Conservation (phyloP, 139 green algal genomes). For the Closterium sp. region DNA sequence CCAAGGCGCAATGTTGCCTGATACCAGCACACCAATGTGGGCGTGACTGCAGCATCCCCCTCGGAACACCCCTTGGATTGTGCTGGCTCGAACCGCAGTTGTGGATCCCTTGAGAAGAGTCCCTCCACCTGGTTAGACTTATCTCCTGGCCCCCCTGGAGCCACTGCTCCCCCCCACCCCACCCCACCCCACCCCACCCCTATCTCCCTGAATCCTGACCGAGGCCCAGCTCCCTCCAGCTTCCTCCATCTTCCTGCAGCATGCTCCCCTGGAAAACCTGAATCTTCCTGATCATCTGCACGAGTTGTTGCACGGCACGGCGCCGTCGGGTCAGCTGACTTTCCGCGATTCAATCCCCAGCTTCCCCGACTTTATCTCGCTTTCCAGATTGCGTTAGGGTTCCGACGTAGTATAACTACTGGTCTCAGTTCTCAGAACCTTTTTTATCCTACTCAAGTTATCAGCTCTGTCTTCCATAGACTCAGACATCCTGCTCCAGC, state of each 20-base stretch:
- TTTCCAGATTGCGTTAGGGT: not conserved
- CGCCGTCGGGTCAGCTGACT: not conserved
- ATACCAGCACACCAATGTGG: not conserved
- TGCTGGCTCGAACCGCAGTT: not conserved
- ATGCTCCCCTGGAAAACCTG: not conserved
- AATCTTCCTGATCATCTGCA: not conserved
- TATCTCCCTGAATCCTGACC: not conserved
- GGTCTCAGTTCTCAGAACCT: not conserved
- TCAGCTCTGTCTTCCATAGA: not conserved
- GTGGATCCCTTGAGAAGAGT: not conserved
- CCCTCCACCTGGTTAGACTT: too few species aligned
- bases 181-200: too few species aligned
- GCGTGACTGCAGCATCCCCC: not conserved
- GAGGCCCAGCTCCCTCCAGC: not conserved
- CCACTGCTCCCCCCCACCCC: not conserved
- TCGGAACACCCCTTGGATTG: not conserved
- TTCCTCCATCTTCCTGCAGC: not conserved
- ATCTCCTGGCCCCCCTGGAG: too few species aligned
- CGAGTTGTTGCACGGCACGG: not conserved
- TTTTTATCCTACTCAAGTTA: not conserved
- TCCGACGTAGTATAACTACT: not conserved
- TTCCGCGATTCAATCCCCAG: not conserved
- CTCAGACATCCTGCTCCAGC: too few species aligned
- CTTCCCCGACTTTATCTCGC: not conserved
- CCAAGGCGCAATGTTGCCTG: not conserved